Evolutionary conservation across 2,329 filamentous ascomycete species (phyloP).

Genomic region (Aspergillus sp.): DNA sequence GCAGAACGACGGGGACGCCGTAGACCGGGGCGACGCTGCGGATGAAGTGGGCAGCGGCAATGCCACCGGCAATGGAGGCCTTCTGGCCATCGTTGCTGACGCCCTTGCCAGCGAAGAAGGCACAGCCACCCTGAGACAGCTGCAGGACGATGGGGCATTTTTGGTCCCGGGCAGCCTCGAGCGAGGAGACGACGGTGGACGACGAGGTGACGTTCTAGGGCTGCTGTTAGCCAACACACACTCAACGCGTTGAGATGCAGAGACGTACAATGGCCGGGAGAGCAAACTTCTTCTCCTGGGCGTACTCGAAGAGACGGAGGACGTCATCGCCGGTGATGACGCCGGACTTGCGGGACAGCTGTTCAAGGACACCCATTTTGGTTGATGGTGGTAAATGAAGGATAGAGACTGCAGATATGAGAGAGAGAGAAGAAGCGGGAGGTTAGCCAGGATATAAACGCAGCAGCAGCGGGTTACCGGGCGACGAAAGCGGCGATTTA

Average conservation of each 20-base stretch:
- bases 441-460: constrained; percentile 4
- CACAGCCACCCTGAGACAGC: constrained; percentile 84
- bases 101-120: constrained; percentile 88
- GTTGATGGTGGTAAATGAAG: constrained; percentile 3
- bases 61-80: constrained; percentile 76
- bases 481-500: constrained; percentile 15
- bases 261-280: constrained; percentile 65
- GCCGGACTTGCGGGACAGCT: constrained; percentile 55
- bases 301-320: constrained; percentile 73
- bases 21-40: constrained; percentile 78
- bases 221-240: no score
- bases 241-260: constrained; percentile 5
- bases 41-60: constrained; percentile 90
- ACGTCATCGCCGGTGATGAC: constrained; percentile 61
- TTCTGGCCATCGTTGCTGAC: constrained; percentile 74
- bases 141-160: constrained; percentile 91
- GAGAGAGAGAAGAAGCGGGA: constrained; percentile 1
- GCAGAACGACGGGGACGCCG: constrained; percentile 81
- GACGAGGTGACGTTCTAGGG: constrained; percentile 86
- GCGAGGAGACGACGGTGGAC: constrained; percentile 72
- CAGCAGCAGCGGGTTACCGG: constrained; percentile 17
- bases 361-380: constrained; percentile 41
- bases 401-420: neutral
- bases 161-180: constrained; percentile 88
- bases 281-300: constrained; percentile 76